Evolutionary conservation across 441 rosid genomes (phyloP).

Genomic region (Mallotus repandus): DNA sequence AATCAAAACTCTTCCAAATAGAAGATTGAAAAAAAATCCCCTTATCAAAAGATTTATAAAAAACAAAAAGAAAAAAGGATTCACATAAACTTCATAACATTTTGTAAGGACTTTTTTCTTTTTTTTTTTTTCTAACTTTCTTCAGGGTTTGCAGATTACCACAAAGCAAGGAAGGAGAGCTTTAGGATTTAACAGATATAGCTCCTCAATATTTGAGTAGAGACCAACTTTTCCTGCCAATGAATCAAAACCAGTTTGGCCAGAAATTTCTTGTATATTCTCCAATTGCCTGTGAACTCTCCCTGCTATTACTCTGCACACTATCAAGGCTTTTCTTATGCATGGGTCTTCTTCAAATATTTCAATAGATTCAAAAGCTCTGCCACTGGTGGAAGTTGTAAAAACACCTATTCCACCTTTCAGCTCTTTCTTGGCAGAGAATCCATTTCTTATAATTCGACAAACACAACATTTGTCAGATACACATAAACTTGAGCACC

Average conservation of each 20-base stretch:
- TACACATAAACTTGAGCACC: constrained; percentile 70
- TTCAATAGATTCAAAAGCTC: constrained; percentile 72
- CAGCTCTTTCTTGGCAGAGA: constrained; percentile 73
- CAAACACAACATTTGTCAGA: constrained; percentile 83
- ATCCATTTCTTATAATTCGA: constrained; percentile 70
- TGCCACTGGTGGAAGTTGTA: constrained; percentile 90
- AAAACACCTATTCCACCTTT: constrained; percentile 83
- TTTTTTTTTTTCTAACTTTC: neutral
- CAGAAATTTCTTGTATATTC: constrained; percentile 71
- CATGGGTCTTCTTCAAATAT: constrained; percentile 42
- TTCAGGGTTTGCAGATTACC: constrained; percentile 79
- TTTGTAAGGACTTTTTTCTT: neutral
- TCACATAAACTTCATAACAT: constrained; percentile 17
- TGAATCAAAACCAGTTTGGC: constrained; percentile 88
- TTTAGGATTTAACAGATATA: constrained; percentile 82
- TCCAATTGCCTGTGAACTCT: constrained; percentile 92
- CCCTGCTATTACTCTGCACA: constrained; percentile 94
- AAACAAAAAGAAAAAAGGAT: constrained; percentile 16
- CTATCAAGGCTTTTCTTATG: constrained; percentile 78
- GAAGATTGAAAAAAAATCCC: constrained; percentile 12
- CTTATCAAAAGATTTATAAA: constrained; percentile 15
- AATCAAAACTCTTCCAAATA: constrained; percentile 26
- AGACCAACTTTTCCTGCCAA: constrained; percentile 95
- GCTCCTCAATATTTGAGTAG: constrained; percentile 88
- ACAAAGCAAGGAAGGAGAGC: constrained; percentile 98